Base-by-base conservation (phyloP, 257 asterid genomes). In the Marsdenia floribunda region DNA sequence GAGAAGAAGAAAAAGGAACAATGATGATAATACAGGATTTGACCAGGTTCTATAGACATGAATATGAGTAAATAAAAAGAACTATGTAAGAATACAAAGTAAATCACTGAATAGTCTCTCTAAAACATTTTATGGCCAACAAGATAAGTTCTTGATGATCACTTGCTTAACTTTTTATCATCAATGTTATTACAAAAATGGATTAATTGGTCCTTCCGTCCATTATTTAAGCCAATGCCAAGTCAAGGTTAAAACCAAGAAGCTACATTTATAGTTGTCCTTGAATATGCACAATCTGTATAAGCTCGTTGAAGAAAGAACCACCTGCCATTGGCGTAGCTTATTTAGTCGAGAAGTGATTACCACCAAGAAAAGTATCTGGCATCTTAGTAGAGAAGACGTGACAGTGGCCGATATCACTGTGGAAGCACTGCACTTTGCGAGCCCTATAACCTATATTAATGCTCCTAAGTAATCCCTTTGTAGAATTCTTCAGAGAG, bases 361-460 rank as follows among this genome's bases (percentile, higher is more conserved):
- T 89, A 93, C 98, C 98, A 57, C 66, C 83, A 70, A 90, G 88
- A 74, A 87, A 77, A 79, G 86, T 80, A 14, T 89, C 95, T 1
- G 94, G 84, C 50, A 92, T 79, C 80, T 88, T 85, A 0, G 96
- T 88, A 16, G 96, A 90, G 26, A 91, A 81, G 70, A 79, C 92
- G 58, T 88, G 90, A 75, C 91, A 77, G 49, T 84, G 82, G 38
- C 88, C 90, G 65, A 69, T 71, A 21, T 87, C 92, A 12, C 88
- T 86, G 75, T 88, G 80, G 82, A 71, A 79, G 77, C 91, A 86
- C 75, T 74, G 68, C 79, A 88, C 70, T 66, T 72, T 86, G 74
- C 89, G 77, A 70, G 86, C 85, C 75, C 71, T 83, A 71, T 60
- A 74, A 75, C 88, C 85, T 66, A 88, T 80, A 63, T 69, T 70